Percentiles rank a stretch among this genome's conserved stretches.
These are phyloP conservation scores for Leccinum ochraceum DNA, from an alignment of 768 basidiomycete genomes.

Conservation along the genomic window DNA sequence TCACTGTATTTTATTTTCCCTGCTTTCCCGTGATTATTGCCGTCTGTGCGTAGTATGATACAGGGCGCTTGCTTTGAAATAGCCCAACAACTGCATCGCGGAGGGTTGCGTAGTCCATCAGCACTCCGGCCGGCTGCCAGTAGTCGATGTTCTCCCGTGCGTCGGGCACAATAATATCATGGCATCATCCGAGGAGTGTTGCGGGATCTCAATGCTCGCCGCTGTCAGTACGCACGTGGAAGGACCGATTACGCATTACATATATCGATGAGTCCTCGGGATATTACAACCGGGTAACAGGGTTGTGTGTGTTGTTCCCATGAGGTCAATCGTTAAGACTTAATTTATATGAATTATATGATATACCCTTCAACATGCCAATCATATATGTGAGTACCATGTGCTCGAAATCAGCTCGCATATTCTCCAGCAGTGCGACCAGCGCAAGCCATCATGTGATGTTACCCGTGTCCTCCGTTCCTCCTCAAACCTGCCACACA, in stretches of 20 bases:
- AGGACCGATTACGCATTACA: not conserved
- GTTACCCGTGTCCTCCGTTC: constrained; percentile 7
- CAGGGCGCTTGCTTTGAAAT: too few relatives aligned
- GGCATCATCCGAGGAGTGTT: not conserved
- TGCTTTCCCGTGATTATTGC: not conserved
- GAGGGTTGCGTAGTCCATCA: not conserved
- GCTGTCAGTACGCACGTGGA: not conserved
- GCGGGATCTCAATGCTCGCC: not conserved
- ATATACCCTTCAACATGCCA: not conserved
- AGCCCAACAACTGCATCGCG: not conserved
- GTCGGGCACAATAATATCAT: not conserved
- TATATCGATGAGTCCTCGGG: not conserved
- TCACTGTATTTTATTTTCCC: not conserved
- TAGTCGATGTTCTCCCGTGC: not conserved
- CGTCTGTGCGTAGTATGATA: not conserved
- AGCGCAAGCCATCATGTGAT: not conserved
- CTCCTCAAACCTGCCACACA: not conserved
- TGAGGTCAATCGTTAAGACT: not conserved
- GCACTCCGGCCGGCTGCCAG: not conserved
- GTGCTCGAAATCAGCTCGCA: not conserved
- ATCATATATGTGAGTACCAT: not conserved
- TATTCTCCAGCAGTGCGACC: not conserved
- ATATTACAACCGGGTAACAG: not conserved
- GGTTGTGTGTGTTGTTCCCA: not conserved
- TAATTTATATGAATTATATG: not conserved